Conservation (phyloP, 2,329 filamentous ascomycete genomes). For the Aspergillus aculeatinus region DNA sequence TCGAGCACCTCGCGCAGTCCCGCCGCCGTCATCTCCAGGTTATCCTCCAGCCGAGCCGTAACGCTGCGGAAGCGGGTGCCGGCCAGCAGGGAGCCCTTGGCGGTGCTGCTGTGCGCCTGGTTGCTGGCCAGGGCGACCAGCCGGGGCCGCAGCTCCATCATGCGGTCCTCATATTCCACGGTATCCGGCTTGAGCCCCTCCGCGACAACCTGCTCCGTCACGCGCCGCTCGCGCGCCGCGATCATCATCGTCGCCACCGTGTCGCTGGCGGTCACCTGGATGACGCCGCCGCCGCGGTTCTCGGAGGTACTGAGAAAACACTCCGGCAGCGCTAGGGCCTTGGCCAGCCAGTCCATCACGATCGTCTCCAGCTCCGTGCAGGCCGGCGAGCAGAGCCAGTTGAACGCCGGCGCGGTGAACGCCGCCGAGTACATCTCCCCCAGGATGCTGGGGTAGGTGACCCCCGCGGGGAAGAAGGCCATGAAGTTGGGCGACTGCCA, state of each 20-base stretch:
- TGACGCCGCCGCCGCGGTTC: conserved; percentile 75
- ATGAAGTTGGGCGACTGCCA: conserved; percentile 95
- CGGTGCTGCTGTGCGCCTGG: conserved; percentile 77
- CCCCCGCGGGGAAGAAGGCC: conserved; percentile 86
- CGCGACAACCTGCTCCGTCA: conserved; percentile 58
- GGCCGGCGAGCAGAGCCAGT: conserved; percentile 92
- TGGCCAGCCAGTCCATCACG: conserved; percentile 86
- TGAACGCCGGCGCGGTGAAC: conserved; percentile 89
- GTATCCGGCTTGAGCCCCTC: conserved; percentile 46
- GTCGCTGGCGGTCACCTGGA: conserved; percentile 88
- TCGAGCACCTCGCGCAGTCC: conserved; percentile 63
- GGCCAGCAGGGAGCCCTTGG: conserved; percentile 82
- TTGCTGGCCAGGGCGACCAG: conserved; percentile 80
- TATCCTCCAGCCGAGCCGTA: conserved; percentile 59
- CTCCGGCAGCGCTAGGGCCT: conserved; percentile 69
- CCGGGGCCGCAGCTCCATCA: conserved; percentile 64
- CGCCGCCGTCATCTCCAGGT: conserved; percentile 68
- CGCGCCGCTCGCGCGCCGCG: conserved; percentile 77
- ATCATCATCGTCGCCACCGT: conserved; percentile 84
- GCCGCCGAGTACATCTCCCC: conserved; percentile 90
- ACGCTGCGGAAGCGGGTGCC: conserved; percentile 78
- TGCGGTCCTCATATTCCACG: conserved; percentile 66
- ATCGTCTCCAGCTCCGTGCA: conserved; percentile 93
- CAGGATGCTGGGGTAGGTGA: conserved; percentile 78
- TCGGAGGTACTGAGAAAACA: conserved; percentile 71